A percentile compares a stretch with the other conserved stretches of the same genome.
Conservation (phyloP, 2,329 filamentous ascomycete genomes). For the Immersiporthe knoxdaviesiana region DNA sequence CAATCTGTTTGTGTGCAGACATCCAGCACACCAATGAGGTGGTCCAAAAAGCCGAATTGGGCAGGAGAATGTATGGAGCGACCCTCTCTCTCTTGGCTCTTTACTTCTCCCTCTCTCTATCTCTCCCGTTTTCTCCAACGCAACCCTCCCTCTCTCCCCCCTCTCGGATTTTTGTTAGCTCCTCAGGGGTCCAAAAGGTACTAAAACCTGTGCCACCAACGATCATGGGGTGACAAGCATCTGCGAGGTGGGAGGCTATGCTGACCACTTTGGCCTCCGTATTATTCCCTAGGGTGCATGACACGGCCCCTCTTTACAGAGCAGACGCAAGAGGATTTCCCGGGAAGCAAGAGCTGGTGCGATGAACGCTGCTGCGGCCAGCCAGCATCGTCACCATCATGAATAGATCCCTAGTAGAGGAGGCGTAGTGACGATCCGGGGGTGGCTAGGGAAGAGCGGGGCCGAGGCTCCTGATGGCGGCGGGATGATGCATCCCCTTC, state of each 20-base stretch:
- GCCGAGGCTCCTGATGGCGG: neutral
- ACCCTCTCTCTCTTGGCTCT: neutral
- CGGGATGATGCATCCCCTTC: neutral
- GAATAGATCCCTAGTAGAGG: neutral
- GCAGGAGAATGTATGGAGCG: constrained; percentile 2
- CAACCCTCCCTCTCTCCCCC: neutral
- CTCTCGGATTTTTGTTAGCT: too few species aligned
- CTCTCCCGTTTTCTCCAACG: neutral
- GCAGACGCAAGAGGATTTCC: neutral
- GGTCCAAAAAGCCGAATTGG: constrained; percentile 1
- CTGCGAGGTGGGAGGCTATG: neutral
- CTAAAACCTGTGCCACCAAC: neutral
- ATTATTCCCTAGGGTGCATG: neutral
- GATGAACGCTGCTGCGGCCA: neutral
- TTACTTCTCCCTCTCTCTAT: neutral
- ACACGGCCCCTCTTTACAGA: neutral
- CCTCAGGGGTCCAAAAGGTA: neutral
- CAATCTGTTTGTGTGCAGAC: neutral
- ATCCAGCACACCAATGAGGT: constrained; percentile 4
- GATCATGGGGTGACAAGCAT: neutral
- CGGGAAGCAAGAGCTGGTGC: neutral
- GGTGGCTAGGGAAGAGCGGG: neutral
- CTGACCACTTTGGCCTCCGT: neutral
- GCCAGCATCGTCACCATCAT: neutral
- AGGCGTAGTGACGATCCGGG: neutral